Evolutionary conservation across 208 protist species (phyloP).

Genomic region (Crithidia fasciculata): DNA sequence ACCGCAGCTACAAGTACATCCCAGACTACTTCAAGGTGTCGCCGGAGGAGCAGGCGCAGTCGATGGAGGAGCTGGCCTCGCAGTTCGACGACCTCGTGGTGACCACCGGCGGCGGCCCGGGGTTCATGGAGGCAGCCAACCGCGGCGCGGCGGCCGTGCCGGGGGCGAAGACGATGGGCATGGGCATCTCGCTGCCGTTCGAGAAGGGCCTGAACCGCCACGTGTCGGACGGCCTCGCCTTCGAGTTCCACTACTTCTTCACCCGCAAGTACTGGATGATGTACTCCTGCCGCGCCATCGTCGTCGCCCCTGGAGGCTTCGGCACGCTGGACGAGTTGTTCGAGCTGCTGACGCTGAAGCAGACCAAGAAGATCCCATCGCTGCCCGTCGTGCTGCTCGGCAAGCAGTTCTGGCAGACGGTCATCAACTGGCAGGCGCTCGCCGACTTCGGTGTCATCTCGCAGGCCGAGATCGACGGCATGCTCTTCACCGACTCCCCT

Average conservation of each 20-base stretch:
- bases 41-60: constrained; percentile 30
- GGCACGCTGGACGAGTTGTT: constrained; percentile 94
- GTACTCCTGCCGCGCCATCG: constrained; percentile 91
- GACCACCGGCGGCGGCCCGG: constrained; percentile 91
- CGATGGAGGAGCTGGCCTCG: constrained; percentile 23
- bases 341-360: constrained; percentile 90
- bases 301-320: constrained; percentile 91
- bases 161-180: constrained; percentile 86
- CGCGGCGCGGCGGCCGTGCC: constrained; percentile 75
- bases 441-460: constrained; percentile 89
- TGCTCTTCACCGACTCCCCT: constrained; percentile 87
- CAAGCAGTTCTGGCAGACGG: constrained; percentile 87
- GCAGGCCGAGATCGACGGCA: constrained; percentile 75
- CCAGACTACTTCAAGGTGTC: constrained; percentile 85
- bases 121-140: constrained; percentile 95
- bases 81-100: constrained; percentile 78
- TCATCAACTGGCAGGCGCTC: constrained; percentile 90
- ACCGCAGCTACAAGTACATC: constrained; percentile 55
- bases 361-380: constrained; percentile 89
- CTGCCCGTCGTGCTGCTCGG: constrained; percentile 89
- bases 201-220: constrained; percentile 92
- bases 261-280: constrained; percentile 96
- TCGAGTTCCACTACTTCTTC: constrained; percentile 96
- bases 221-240: constrained; percentile 86
- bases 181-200: constrained; percentile 94